These are phyloP conservation scores for Combretum micranthum DNA, from an alignment of 345 rosid genomes.

Conservation along the genomic window DNA sequence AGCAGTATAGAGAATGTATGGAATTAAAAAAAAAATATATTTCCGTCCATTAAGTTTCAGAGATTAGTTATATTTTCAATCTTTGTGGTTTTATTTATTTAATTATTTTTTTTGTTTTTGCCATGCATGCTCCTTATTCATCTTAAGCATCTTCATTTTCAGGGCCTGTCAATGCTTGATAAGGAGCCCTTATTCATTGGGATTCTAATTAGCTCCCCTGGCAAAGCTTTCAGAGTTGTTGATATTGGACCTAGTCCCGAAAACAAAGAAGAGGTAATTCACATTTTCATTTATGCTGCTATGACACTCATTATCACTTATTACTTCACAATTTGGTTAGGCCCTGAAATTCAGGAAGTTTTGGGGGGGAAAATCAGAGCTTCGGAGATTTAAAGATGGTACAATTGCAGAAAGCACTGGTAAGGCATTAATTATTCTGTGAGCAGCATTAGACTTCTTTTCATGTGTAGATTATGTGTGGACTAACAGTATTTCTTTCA, in stretches of 20 bases:
- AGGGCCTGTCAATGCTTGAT: conserved; percentile 70
- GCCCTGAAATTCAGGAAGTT: conserved; percentile 65
- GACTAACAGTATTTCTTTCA: conserved; percentile 12
- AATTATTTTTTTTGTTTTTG: background rate
- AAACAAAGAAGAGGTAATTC: conserved; percentile 72
- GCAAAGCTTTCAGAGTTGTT: conserved; percentile 63
- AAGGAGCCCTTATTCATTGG: conserved; percentile 66
- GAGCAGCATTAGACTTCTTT: conserved; percentile 3
- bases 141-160: conserved; percentile 15
- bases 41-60: background rate
- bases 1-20: conserved; percentile 64
- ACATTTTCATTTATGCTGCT: conserved; percentile 1
- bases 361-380: conserved; percentile 93
- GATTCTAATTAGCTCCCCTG: conserved; percentile 62
- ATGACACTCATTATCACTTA: background rate
- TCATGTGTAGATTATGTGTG: conserved; percentile 7
- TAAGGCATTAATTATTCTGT: conserved; percentile 23
- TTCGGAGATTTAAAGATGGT: conserved; percentile 90
- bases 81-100: background rate
- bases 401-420: conserved; percentile 92
- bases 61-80: background rate
- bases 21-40: conserved; percentile 10
- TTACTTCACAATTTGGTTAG: conserved; percentile 22
- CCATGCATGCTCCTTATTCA: background rate
- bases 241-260: conserved; percentile 93